phyloP scores from a whole-genome alignment of 495 filamentous ascomycete genomes.

The Penicillium simplicissimum region DNA sequence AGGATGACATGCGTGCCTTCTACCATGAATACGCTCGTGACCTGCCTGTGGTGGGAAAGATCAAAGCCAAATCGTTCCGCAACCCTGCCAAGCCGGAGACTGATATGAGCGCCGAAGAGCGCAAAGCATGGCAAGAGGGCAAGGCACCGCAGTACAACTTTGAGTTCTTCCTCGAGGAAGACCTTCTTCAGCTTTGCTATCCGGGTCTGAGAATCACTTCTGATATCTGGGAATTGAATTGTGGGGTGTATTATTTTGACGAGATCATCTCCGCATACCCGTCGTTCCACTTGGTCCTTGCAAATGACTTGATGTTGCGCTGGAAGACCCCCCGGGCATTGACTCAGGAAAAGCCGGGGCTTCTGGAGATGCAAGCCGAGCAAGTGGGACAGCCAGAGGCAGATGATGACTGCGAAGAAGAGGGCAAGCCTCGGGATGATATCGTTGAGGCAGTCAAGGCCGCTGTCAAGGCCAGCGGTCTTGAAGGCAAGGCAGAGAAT shows the following conservation, averaged over 20 bases:
- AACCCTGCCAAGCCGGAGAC: conserved; percentile 39
- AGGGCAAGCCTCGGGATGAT: background rate
- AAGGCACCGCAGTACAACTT: conserved; percentile 38
- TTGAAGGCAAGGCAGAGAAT: conserved; percentile 6
- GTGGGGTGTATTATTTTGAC: conserved; percentile 62
- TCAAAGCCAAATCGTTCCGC: conserved; percentile 45
- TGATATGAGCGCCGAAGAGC: conserved; percentile 48
- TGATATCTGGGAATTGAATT: conserved; percentile 61
- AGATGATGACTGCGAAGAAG: background rate
- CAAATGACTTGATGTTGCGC: conserved; percentile 69
- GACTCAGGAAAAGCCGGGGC: background rate
- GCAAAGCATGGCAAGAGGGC: conserved; percentile 28
- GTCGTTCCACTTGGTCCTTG: conserved; percentile 61
- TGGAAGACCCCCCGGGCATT: conserved; percentile 57
- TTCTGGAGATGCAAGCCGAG: background rate
- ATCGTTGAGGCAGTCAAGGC: background rate
- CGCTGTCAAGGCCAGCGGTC: conserved; percentile 10
- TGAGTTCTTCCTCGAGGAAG: conserved; percentile 68
- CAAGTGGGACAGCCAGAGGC: no score
- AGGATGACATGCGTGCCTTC: conserved; percentile 38
- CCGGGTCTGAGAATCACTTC: conserved; percentile 77
- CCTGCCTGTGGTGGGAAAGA: conserved; percentile 44
- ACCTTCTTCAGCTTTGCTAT: conserved; percentile 60
- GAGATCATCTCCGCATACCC: conserved; percentile 54
- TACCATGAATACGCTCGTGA: conserved; percentile 44